Base-by-base conservation (phyloP, 116 monocot genomes). In the Iris pallida region DNA sequence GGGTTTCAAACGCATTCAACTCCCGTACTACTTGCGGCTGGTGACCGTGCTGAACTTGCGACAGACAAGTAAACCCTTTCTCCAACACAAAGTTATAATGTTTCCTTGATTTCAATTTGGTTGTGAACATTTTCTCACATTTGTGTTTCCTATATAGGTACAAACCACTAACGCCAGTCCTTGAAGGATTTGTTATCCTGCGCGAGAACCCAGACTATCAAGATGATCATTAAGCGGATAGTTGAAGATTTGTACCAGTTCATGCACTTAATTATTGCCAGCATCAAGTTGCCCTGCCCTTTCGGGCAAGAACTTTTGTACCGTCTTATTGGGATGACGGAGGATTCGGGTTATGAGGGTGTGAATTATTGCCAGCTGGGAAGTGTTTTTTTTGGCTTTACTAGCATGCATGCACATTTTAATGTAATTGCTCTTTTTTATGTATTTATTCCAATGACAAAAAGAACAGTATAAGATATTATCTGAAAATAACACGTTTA, bases 1-100 rank as follows among this genome's bases (percentile, higher is more conserved):
- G 98, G 98, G 5, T 99, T 99, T 73, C 98, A 99, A 68, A 93
- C 98, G 2, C 93, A 93, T 71, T 93, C 93, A 0, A 99, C 98
- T 9, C 98, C 93, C 3, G 98, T 99, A 0, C 73, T 99, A 20
- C 86, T 99, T 7, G 93, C 98, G 30, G 98, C 98, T 7, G 98
- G 98, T 16, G 93, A 99, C 20, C 69, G 98, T 53, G 98, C 98
- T 61, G 98, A 99, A 68, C 86, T 93, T 40, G 98, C 98, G 1
- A 99, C 98, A 51, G 98, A 99, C 53, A 99, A 93, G 98, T 96
- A 83, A 45, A 20, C 5, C 20, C 78, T 59, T 10, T 53, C 15
- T 3, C 20, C 14, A 59, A 5, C 17, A 44, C 5, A 11, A 14
- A 19, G 14, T 4, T 57, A 0, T 53, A 5, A 53, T 53, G 13